Base-by-base conservation (phyloP, 495 filamentous ascomycete species). In the Aspergillus mulundensis region DNA sequence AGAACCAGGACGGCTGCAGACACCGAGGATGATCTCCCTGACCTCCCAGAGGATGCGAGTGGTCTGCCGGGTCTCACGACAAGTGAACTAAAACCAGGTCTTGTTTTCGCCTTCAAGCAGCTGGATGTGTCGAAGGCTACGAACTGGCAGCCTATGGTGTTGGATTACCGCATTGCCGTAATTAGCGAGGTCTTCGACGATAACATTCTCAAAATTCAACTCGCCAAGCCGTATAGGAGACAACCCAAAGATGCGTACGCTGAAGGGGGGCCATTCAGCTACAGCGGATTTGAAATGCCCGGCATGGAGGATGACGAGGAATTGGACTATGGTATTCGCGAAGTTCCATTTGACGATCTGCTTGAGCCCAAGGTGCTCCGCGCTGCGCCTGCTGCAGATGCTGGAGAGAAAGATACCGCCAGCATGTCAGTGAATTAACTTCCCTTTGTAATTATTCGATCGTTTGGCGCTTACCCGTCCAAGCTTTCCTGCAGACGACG, bases 81-180 rank as follows among this genome's bases (percentile, higher is more conserved):
- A 42, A 77, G 70, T 3, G 76, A 85, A 30, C 78, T 81, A 16
- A 73, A 76, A 34, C 58, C 74, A 4, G 89, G 87, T 11, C 84
- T 87, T 66, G 75, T 92, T 34, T 83, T 98, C 57, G 85, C 87
- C 2, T 98, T 89, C 81, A 89, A 87, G 61, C 81, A 89, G 53
- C 77, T 89, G 51, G 78, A 84, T 24, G 80, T 91, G 64, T 90
- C 88, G 28, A 84, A 82, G 53, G 83, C 77, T 12, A 90, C 86
- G 8, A 87, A 83, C 23, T 95, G 90, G 87, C 80, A 89, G 52
- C 93, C 93, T 0, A 79, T 77, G 52, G 73, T 95, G 39, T 84
- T 83, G 2, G 79, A 77, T 2, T 86, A 84, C 61, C 76, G 84
- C 14, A 87, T 88, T 0, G 90, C 87, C 3, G 70, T 84, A 23